Evolutionary conservation across 2,329 filamentous ascomycete genomes (phyloP).

Genomic region (Ceratocystis diversiconidia): DNA sequence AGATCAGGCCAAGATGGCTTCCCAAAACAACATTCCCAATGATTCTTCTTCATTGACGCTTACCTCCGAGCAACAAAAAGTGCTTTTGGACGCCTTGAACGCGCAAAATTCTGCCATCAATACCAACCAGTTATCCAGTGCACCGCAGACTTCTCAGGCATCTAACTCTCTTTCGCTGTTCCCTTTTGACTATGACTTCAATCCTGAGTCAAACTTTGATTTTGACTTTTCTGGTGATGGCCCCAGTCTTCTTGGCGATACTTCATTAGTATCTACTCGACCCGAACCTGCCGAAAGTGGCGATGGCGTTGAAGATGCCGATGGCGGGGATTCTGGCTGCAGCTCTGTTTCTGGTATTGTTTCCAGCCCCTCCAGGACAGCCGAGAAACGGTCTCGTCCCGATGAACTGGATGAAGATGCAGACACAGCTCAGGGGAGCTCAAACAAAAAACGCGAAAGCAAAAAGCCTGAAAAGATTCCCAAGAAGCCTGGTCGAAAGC

Average conservation of each 20-base stretch:
- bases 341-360: not conserved
- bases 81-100: slow-evolving; percentile 64
- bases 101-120: slow-evolving; percentile 28
- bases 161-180: slow-evolving; percentile 50
- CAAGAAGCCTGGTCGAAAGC: slow-evolving; percentile 95
- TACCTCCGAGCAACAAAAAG: slow-evolving; percentile 60
- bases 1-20: slow-evolving; percentile 31
- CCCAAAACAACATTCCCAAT: slow-evolving; percentile 31
- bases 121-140: slow-evolving; percentile 22
- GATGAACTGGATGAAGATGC: slow-evolving; percentile 52
- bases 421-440: slow-evolving; percentile 22
- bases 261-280: slow-evolving; percentile 46
- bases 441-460: slow-evolving; percentile 23
- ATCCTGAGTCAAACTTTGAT: slow-evolving; percentile 59
- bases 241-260: slow-evolving; percentile 40
- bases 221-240: slow-evolving; percentile 41
- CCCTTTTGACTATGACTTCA: slow-evolving; percentile 59
- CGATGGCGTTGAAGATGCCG: slow-evolving; percentile 26
- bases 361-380: slow-evolving; percentile 23
- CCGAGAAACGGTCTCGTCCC: slow-evolving; percentile 59
- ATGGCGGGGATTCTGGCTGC: not conserved
- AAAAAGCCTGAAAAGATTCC: slow-evolving; percentile 73
- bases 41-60: slow-evolving; percentile 46
- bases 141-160: slow-evolving; percentile 32
- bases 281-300: slow-evolving; percentile 36